These are phyloP conservation scores for Rosa rugosa DNA, from an alignment of 306 rosid genomes.

Conservation along the genomic window DNA sequence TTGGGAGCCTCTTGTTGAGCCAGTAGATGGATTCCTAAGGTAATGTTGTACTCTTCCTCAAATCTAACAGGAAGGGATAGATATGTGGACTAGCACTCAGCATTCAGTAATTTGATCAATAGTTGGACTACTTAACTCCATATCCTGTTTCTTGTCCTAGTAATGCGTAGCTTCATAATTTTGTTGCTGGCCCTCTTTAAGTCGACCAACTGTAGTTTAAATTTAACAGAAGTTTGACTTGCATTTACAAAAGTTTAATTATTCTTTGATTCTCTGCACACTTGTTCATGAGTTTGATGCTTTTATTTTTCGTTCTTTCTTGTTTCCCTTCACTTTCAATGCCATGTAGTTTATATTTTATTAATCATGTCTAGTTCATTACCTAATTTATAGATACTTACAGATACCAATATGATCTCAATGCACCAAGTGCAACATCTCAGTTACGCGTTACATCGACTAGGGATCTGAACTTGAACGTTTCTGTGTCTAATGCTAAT, in stretches of 20 bases:
- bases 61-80: not conserved
- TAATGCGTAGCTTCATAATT: not conserved
- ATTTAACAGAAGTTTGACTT: not conserved
- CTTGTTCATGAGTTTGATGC: not conserved
- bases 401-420: slow-evolving; percentile 83
- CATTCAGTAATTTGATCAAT: not conserved
- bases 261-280: not conserved
- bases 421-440: slow-evolving; percentile 83
- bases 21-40: slow-evolving; percentile 89
- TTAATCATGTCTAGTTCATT: not conserved
- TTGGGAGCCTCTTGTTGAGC: slow-evolving; percentile 98
- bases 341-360: not conserved
- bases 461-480: slow-evolving; percentile 84
- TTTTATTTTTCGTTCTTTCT: not conserved
- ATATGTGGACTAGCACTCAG: not conserved
- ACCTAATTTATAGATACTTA: slow-evolving; percentile 11
- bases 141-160: not conserved
- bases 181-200: not conserved
- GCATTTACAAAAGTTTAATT: not conserved
- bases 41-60: slow-evolving; percentile 23
- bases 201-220: not conserved
- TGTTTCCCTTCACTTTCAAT: not conserved
- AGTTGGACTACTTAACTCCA: not conserved
- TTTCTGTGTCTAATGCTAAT: slow-evolving; percentile 88
- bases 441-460: slow-evolving; percentile 86